Evolutionary conservation across 2,329 filamentous ascomycete genomes (phyloP).

Genomic region (Penicillium sp.): DNA sequence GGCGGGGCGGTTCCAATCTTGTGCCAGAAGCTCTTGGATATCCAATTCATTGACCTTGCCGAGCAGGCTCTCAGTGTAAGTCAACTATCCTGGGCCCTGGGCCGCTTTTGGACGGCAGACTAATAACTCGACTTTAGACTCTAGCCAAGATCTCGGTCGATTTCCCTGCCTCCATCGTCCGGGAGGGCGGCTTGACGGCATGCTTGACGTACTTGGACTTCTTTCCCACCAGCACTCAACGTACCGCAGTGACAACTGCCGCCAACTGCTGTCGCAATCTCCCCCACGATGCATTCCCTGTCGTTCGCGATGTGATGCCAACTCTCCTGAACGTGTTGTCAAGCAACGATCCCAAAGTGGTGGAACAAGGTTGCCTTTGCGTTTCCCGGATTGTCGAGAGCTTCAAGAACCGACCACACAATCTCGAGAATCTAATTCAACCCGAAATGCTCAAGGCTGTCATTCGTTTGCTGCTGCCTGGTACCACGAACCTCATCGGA

Average conservation of each 20-base stretch:
- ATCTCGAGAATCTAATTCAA: conserved; percentile 87
- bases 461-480: conserved; percentile 79
- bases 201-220: conserved; percentile 95
- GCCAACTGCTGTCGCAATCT: conserved; percentile 98
- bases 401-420: conserved; percentile 80
- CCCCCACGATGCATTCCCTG: conserved; percentile 83
- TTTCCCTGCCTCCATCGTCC: conserved; percentile 89
- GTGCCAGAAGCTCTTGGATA: conserved; percentile 91
- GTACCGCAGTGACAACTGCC: conserved; percentile 92
- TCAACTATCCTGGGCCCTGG: conserved; percentile 9
- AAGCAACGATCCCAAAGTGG: conserved; percentile 92
- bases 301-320: conserved; percentile 93
- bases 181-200: conserved; percentile 90
- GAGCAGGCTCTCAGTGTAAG: conserved; percentile 84
- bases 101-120: not conserved
- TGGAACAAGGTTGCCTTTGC: conserved; percentile 92
- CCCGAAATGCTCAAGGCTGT: conserved; percentile 79
- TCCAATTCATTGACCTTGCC: conserved; percentile 93
- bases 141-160: conserved; percentile 96
- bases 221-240: conserved; percentile 93
- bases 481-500: conserved; percentile 91
- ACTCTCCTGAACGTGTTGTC: conserved; percentile 82
- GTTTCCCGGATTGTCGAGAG: conserved; percentile 95
- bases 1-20: conserved; percentile 92
- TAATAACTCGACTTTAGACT: conserved; percentile 47